Conservation (phyloP, 257 asterid species). For the Sherardia arvensis region DNA sequence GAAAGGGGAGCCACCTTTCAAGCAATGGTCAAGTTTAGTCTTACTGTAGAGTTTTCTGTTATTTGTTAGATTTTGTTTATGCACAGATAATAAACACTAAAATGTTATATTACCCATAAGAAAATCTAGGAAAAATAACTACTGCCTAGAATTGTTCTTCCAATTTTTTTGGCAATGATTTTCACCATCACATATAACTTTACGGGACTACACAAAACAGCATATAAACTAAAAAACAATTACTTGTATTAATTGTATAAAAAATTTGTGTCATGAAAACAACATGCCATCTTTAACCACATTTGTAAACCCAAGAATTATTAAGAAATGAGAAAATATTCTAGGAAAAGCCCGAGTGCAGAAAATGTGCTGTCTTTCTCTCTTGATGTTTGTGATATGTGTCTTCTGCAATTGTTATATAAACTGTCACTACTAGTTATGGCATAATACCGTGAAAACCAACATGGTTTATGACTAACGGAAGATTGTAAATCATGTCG, state of each 20-base stretch:
- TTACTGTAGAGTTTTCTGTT: background rate
- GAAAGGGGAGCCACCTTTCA: conserved; percentile 19
- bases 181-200: too few species aligned
- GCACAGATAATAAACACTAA: background rate
- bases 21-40: conserved; percentile 12
- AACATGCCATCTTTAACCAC: too few species aligned
- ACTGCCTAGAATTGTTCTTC: too few species aligned
- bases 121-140: too few species aligned
- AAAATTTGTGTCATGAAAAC: too few species aligned
- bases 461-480: background rate
- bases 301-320: too few species aligned
- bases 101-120: too few species aligned
- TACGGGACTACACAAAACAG: too few species aligned
- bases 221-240: too few species aligned
- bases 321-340: too few species aligned
- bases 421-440: background rate
- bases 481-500: background rate
- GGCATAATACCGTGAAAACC: background rate
- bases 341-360: background rate
- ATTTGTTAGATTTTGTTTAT: background rate
- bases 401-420: background rate
- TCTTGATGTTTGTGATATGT: background rate
- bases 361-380: background rate
- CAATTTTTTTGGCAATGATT: too few species aligned
- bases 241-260: too few species aligned